These are phyloP conservation scores for Talaromyces borbonicus DNA, from an alignment of 495 filamentous ascomycete genomes.

Conservation along the genomic window DNA sequence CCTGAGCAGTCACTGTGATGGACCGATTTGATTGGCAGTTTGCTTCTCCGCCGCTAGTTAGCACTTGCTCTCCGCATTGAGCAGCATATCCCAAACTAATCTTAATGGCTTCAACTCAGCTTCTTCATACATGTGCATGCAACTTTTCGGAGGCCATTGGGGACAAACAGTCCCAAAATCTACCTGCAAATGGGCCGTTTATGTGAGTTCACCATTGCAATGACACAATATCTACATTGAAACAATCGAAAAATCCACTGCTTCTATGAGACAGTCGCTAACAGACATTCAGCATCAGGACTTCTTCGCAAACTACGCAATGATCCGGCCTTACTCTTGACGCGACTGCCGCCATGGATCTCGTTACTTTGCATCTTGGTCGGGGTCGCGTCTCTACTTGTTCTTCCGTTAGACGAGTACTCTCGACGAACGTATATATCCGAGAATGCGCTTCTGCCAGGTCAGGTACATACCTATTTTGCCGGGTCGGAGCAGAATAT, in stretches of 20 bases:
- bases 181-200: constrained; percentile 4
- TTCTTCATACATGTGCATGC: neutral
- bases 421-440: constrained; percentile 92
- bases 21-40: neutral
- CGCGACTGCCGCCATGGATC: constrained; percentile 52
- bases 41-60: neutral
- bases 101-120: neutral
- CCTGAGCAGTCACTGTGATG: too few species aligned
- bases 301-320: constrained; percentile 34
- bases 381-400: constrained; percentile 83
- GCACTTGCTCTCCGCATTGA: neutral
- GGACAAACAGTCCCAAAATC: neutral
- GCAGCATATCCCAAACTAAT: neutral
- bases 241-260: neutral
- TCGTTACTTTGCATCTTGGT: constrained; percentile 81
- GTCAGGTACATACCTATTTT: constrained; percentile 97
- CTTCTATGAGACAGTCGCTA: neutral
- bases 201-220: neutral
- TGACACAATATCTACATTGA: neutral
- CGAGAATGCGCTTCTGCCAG: constrained; percentile 91
- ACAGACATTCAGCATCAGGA: constrained; percentile 5
- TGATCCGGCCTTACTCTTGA: constrained; percentile 32
- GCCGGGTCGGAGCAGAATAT: constrained; percentile 71
- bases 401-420: constrained; percentile 89
- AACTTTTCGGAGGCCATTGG: neutral